A percentile compares a stretch with the other conserved stretches of the same genome.
phyloP scores from a whole-genome alignment of 164 flowering plant species.

The Nymphaea colorata region DNA sequence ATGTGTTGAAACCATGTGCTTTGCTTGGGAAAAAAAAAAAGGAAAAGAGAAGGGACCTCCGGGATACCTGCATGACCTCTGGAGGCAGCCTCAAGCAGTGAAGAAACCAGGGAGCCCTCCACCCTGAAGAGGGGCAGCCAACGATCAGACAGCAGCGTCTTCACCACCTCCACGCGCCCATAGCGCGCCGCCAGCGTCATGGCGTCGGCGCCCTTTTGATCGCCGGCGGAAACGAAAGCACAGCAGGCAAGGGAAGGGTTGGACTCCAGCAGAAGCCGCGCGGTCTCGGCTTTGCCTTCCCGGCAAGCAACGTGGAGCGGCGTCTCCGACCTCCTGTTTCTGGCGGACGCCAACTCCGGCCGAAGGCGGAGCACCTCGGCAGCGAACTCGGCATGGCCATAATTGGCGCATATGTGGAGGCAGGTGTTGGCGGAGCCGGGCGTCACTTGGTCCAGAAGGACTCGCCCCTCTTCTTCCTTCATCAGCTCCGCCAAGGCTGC shows the following conservation, averaged over 20 bases:
- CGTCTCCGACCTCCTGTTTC: not conserved
- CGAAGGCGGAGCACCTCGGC: not conserved
- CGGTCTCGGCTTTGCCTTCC: not conserved
- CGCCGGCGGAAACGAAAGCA: not conserved
- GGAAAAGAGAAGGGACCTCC: too few species aligned
- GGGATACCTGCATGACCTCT: not conserved
- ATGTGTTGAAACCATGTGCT: too few species aligned
- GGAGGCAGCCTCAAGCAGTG: not conserved
- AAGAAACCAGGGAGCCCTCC: not conserved
- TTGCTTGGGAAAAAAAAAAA: too few species aligned
- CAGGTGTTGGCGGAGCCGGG: too few species aligned
- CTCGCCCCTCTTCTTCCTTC: too few species aligned
- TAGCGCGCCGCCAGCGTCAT: not conserved
- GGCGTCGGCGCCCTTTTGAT: not conserved
- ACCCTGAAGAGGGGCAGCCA: not conserved
- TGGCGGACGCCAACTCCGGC: not conserved
- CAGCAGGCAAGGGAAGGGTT: not conserved
- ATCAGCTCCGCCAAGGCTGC: too few species aligned
- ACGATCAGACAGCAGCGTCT: not conserved
- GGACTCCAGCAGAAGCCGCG: not conserved
- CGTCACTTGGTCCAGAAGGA: too few species aligned
- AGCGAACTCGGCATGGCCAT: not conserved
- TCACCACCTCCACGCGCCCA: not conserved
- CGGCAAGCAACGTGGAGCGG: slow-evolving; percentile 3
- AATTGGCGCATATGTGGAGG: not conserved